phyloP scores from a whole-genome alignment of 164 flowering plant genomes.

The Kingdonia uniflora region DNA sequence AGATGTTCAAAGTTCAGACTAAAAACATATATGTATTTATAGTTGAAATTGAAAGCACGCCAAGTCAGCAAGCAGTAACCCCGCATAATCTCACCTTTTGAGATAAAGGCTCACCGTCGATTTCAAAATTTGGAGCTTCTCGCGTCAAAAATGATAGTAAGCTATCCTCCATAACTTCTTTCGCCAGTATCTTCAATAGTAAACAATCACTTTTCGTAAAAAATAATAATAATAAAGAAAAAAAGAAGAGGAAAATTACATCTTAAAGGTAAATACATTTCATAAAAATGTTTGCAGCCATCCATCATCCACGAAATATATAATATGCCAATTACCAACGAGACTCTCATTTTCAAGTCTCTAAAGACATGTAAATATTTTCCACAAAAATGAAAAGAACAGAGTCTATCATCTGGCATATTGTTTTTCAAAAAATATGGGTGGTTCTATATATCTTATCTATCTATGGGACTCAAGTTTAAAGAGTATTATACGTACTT shows the following conservation, averaged over 20 bases:
- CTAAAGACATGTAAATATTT: no score
- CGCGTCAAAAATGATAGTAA: conserved; percentile 54
- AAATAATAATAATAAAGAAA: neutral
- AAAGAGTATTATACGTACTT: conserved; percentile 30
- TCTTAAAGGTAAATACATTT: no score
- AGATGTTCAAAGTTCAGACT: neutral
- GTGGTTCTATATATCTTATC: no score
- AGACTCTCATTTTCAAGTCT: no score
- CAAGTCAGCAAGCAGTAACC: conserved; percentile 2
- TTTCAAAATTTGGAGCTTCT: conserved; percentile 51
- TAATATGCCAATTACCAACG: no score
- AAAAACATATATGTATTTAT: neutral
- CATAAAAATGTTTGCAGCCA: no score
- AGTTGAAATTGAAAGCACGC: conserved; percentile 1
- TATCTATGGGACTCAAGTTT: no score
- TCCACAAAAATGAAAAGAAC: no score
- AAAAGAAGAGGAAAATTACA: no score
- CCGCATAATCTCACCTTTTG: conserved; percentile 38
- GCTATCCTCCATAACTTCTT: conserved; percentile 71
- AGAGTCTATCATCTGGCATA: no score
- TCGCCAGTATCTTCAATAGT: conserved; percentile 78
- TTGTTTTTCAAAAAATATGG: no score
- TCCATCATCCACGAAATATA: no score
- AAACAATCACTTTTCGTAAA: neutral
- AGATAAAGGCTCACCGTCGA: conserved; percentile 46